phyloP scores from a whole-genome alignment of 2,329 filamentous ascomycete genomes.

The Diplocarpon rosae region DNA sequence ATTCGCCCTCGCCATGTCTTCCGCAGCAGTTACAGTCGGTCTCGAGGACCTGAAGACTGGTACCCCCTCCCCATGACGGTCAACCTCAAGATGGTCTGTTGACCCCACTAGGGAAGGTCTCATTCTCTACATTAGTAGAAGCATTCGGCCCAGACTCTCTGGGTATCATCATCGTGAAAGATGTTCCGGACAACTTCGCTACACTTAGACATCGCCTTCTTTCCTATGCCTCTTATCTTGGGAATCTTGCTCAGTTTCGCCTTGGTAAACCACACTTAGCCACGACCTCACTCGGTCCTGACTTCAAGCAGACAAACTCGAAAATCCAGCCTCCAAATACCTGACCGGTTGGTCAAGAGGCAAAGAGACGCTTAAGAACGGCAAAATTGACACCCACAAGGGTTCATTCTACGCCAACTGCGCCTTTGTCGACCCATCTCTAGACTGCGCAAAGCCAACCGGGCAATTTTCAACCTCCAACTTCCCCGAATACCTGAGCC shows the following conservation, averaged over 20 bases:
- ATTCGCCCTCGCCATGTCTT: slow-evolving; percentile 14
- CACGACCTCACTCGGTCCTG: slow-evolving; percentile 3
- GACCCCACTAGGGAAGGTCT: slow-evolving; percentile 44
- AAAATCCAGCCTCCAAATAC: slow-evolving; percentile 51
- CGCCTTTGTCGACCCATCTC: slow-evolving; percentile 54
- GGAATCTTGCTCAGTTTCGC: slow-evolving; percentile 60
- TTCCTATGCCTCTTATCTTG: slow-evolving; percentile 82
- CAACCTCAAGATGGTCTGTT: slow-evolving; percentile 5
- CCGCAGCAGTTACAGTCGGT: slow-evolving; percentile 38
- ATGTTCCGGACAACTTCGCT: slow-evolving; percentile 62
- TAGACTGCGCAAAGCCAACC: slow-evolving; percentile 52
- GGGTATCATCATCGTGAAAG: slow-evolving; percentile 87
- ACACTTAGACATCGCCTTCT: slow-evolving; percentile 63
- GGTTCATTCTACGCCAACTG: slow-evolving; percentile 80
- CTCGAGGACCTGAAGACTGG: slow-evolving; percentile 49
- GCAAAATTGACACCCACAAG: slow-evolving; percentile 68
- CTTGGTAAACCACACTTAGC: slow-evolving; percentile 45
- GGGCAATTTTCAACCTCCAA: slow-evolving; percentile 44
- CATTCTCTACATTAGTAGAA: slow-evolving; percentile 57
- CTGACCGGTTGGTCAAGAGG: slow-evolving; percentile 69
- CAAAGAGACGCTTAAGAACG: slow-evolving; percentile 70
- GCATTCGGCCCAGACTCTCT: slow-evolving; percentile 87
- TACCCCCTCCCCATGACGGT: slow-evolving; percentile 25
- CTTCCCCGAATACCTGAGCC: slow-evolving; percentile 79
- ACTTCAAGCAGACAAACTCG: slow-evolving; percentile 38